These are phyloP conservation scores for Ustilago shanxiensis DNA, from an alignment of 1,284 basidiomycete genomes.

Conservation along the genomic window DNA sequence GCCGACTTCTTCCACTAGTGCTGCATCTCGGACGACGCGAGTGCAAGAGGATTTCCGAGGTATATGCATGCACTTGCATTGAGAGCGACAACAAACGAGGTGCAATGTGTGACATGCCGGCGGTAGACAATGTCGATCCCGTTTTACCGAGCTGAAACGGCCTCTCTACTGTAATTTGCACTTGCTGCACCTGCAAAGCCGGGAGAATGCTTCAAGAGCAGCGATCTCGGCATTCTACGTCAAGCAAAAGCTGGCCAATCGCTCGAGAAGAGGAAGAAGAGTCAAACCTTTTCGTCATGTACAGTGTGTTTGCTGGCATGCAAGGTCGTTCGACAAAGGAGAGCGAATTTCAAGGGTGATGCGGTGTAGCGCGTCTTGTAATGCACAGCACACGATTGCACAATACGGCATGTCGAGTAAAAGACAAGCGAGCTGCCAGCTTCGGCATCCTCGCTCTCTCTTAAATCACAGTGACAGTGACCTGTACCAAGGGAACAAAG, in stretches of 20 bases:
- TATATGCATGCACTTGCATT: slow-evolving; percentile 18
- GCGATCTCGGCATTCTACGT: not conserved
- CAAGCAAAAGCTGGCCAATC: not conserved
- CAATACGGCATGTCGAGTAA: not conserved
- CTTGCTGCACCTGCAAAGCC: not conserved
- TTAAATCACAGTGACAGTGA: too few relatives aligned
- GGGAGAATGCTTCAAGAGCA: too few relatives aligned
- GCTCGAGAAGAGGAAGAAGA: too few relatives aligned
- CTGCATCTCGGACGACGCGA: not conserved
- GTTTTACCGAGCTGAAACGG: not conserved
- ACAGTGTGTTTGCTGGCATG: too few relatives aligned
- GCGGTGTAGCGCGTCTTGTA: too few relatives aligned
- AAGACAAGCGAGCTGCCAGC: not conserved
- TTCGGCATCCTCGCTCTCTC: not conserved
- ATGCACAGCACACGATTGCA: not conserved
- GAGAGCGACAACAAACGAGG: not conserved
- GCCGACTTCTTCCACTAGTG: not conserved
- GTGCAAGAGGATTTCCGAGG: slow-evolving; percentile 18
- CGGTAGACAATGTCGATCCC: not conserved
- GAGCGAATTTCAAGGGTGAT: too few relatives aligned
- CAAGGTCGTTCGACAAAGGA: too few relatives aligned
- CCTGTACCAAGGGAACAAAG: not conserved
- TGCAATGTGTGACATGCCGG: not conserved
- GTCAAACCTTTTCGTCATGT: too few relatives aligned
- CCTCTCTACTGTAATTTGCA: too few relatives aligned